Evolutionary conservation across 2,329 filamentous ascomycete genomes (phyloP).

Genomic region (Cladophialophora bantiana): DNA sequence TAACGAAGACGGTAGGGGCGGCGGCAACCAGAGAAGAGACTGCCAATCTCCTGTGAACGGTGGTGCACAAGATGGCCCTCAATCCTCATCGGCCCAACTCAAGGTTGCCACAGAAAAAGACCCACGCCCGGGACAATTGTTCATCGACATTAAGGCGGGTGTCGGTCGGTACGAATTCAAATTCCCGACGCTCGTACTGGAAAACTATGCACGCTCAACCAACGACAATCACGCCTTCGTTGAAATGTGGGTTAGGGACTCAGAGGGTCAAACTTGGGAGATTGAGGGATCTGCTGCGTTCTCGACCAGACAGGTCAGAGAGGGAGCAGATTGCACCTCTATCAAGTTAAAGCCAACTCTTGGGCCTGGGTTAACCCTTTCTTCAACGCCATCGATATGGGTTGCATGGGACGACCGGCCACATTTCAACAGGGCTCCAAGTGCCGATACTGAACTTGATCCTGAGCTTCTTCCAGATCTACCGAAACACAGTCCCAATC

Average conservation of each 20-base stretch:
- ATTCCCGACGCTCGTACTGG: slow-evolving; percentile 6
- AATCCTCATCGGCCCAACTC: not conserved
- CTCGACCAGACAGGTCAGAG: not conserved
- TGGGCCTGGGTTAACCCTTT: not conserved
- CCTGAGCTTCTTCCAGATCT: not conserved
- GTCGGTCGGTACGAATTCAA: slow-evolving; percentile 6
- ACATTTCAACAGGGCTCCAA: not conserved
- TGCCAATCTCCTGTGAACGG: not conserved
- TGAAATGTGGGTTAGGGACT: not conserved
- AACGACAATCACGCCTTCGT: not conserved
- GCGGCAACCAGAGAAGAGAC: not conserved
- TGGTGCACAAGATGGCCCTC: not conserved
- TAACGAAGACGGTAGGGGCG: not conserved
- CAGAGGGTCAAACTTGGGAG: not conserved
- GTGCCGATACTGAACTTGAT: not conserved
- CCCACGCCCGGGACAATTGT: not conserved
- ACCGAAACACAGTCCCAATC: not conserved
- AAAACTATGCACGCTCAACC: not conserved
- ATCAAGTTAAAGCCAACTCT: not conserved
- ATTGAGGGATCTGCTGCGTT: not conserved
- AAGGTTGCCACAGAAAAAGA: not conserved
- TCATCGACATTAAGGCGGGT: not conserved
- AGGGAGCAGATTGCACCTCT: not conserved
- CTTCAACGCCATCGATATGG: not conserved
- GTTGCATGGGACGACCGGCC: not conserved